Evolutionary conservation across 345 rosid genomes (phyloP).

Genomic region (Salix caprea): DNA sequence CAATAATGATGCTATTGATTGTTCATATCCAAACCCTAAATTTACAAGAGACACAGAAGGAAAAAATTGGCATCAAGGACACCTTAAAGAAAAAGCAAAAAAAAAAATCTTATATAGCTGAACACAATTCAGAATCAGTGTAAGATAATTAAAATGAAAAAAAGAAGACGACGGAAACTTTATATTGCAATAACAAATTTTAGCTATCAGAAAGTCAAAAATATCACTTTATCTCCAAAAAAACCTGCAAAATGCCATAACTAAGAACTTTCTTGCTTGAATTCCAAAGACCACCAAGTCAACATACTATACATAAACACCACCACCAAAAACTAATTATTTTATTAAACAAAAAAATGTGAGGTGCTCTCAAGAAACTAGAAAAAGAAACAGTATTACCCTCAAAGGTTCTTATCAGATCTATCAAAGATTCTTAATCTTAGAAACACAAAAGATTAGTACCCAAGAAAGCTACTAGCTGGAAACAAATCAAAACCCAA

Average conservation of each 20-base stretch:
- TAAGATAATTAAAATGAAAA: neutral
- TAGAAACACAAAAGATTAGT: neutral
- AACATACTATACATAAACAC: slow-evolving; percentile 9
- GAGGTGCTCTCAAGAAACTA: neutral
- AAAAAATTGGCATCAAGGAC: neutral
- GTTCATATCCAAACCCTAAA: neutral
- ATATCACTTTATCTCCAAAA: neutral
- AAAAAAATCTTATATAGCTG: neutral
- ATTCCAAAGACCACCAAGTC: slow-evolving; percentile 26
- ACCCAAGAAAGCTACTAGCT: neutral
- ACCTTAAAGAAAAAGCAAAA: neutral
- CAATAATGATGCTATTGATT: neutral
- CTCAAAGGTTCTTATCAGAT: neutral
- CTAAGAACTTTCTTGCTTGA: slow-evolving; percentile 9
- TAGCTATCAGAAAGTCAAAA: neutral
- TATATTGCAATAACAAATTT: neutral
- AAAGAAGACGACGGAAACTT: neutral
- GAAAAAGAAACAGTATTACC: neutral
- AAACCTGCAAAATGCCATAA: neutral
- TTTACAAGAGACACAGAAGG: neutral
- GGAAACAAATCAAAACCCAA: neutral
- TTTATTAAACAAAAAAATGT: slow-evolving; percentile 2
- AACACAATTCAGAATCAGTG: neutral
- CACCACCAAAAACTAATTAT: neutral
- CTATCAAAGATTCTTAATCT: neutral